Evolutionary conservation across 805 yeast genomes (phyloP).

Genomic region (Spathaspora girioi): DNA sequence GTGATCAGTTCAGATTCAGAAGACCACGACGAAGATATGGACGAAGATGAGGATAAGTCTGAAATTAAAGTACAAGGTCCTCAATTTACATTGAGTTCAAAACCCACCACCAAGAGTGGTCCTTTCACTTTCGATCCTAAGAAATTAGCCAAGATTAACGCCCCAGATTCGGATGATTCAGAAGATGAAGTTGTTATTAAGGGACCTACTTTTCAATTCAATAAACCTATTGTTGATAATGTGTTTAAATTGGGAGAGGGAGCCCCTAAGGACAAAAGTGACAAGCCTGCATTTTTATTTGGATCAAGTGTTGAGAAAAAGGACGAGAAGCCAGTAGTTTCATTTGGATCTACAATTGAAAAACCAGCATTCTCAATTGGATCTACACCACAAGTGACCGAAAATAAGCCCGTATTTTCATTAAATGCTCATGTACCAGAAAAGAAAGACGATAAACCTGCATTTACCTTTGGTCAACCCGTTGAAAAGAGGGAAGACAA

Average conservation of each 20-base stretch:
- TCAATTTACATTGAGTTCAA: slow-evolving; percentile 23
- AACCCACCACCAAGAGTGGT: slow-evolving; percentile 29
- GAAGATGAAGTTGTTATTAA: slow-evolving; percentile 65
- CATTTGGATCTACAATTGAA: neutral
- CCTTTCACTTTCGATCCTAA: slow-evolving; percentile 38
- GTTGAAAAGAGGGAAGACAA: neutral
- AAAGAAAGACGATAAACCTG: slow-evolving; percentile 4
- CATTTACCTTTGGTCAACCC: slow-evolving; percentile 12
- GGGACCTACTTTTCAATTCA: slow-evolving; percentile 64
- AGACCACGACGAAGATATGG: slow-evolving; percentile 11
- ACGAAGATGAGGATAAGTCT: slow-evolving; percentile 17
- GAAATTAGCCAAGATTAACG: slow-evolving; percentile 17
- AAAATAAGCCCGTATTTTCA: slow-evolving; percentile 14
- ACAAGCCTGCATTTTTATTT: slow-evolving; percentile 1
- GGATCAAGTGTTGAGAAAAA: slow-evolving; percentile 1
- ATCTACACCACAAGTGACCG: neutral
- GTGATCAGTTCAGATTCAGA: slow-evolving; percentile 17
- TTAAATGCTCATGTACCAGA: slow-evolving; percentile 10
- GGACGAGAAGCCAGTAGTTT: neutral
- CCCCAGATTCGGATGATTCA: slow-evolving; percentile 42
- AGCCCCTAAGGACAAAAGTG: slow-evolving; percentile 1
- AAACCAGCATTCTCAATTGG: slow-evolving; percentile 1
- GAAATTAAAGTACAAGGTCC: slow-evolving; percentile 35
- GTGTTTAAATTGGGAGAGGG: slow-evolving; percentile 22
- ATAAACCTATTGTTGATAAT: slow-evolving; percentile 32